Conservation (phyloP, 306 rosid species). For the Rubus parviflorus region DNA sequence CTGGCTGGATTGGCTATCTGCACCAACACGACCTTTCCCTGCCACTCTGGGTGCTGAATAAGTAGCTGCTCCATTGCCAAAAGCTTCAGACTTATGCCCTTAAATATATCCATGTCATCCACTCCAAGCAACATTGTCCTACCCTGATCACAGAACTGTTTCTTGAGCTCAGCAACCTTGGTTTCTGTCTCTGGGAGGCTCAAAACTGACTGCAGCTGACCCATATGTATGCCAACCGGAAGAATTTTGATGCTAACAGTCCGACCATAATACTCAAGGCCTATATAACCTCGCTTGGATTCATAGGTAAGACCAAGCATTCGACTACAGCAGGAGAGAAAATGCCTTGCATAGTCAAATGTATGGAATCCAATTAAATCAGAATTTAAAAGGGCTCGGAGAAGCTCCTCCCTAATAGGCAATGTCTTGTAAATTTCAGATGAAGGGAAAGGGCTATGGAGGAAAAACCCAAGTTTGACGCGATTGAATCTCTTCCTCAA, state of each 20-base stretch:
- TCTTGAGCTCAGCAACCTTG: conserved; percentile 58
- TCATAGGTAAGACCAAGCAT: conserved; percentile 79
- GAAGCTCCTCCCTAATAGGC: conserved; percentile 75
- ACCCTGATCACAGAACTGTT: conserved; percentile 43
- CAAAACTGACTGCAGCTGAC: conserved; percentile 71
- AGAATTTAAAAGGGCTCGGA: conserved; percentile 72
- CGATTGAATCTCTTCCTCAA: conserved; percentile 80
- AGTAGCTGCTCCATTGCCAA: conserved; percentile 91
- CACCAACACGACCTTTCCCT: conserved; percentile 68
- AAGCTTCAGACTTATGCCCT: conserved; percentile 80
- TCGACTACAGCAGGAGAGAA: conserved; percentile 80
- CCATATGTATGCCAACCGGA: conserved; percentile 84
- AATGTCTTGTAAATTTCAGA: conserved; percentile 78
- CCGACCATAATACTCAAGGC: conserved; percentile 81
- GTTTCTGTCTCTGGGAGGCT: conserved; percentile 53
- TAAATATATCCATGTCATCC: conserved; percentile 92
- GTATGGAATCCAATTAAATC: conserved; percentile 90
- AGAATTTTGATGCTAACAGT: conserved; percentile 82
- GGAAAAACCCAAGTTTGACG: conserved; percentile 76
- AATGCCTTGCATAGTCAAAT: conserved; percentile 81
- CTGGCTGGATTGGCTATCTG: conserved; percentile 91
- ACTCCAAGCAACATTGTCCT: conserved; percentile 67
- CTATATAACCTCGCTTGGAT: conserved; percentile 80
- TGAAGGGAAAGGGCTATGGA: conserved; percentile 84
- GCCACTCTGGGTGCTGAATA: conserved; percentile 58